These are phyloP conservation scores for Aspergillus sp. DNA, from an alignment of 2,329 filamentous ascomycete genomes.

Conservation along the genomic window DNA sequence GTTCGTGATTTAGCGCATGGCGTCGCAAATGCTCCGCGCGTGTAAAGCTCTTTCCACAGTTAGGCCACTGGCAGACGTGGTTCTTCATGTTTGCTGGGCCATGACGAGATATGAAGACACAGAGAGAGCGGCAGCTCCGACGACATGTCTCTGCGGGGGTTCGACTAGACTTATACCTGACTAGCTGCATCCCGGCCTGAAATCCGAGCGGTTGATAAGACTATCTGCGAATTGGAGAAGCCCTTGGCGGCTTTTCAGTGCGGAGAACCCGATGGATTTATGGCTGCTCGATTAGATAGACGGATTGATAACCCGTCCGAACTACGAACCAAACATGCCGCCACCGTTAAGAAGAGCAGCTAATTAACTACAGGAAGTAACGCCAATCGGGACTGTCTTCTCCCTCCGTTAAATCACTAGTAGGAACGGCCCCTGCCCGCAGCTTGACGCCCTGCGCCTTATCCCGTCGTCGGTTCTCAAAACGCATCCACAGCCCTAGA, in stretches of 20 bases:
- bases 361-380: constrained; percentile 22
- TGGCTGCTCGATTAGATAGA: not conserved
- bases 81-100: constrained; percentile 7
- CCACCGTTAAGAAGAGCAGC: not conserved
- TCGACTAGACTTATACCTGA: not conserved
- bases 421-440: constrained; percentile 40
- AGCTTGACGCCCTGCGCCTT: constrained; percentile 35
- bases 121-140: not conserved
- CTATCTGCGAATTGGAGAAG: constrained; percentile 1
- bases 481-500: constrained; percentile 48
- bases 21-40: constrained; percentile 59
- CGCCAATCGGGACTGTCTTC: constrained; percentile 38
- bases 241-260: not conserved
- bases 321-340: not conserved
- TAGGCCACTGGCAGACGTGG: constrained; percentile 43
- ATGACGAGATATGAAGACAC: not conserved
- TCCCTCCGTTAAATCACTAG: constrained; percentile 38
- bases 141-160: not conserved
- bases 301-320: not conserved
- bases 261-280: not conserved
- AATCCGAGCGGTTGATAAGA: constrained; percentile 1
- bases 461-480: constrained; percentile 44
- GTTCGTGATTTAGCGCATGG: constrained; percentile 58
- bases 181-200: not conserved
- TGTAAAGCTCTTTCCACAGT: constrained; percentile 55